phyloP scores from a whole-genome alignment of 1,284 basidiomycete species.

The Takashimella koratensis region DNA sequence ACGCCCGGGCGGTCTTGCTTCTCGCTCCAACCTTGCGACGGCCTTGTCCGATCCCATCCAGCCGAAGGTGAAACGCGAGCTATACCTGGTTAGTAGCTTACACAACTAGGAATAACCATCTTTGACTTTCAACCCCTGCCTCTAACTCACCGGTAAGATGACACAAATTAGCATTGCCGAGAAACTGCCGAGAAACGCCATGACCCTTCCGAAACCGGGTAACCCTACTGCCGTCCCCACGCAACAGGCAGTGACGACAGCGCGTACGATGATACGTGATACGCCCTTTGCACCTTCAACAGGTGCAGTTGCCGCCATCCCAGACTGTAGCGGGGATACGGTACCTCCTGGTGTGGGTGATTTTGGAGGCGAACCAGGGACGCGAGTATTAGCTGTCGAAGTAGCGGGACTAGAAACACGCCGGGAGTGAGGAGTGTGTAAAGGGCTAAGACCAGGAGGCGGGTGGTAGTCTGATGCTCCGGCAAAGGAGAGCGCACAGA shows the following conservation, averaged over 20 bases:
- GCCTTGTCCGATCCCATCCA: slow-evolving; percentile 25
- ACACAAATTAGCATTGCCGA: slow-evolving; percentile 79
- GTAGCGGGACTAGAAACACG: too few relatives aligned
- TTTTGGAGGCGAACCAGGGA: slow-evolving; percentile 4
- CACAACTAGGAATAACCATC: neutral
- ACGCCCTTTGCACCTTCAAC: slow-evolving; percentile 18
- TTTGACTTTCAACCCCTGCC: neutral
- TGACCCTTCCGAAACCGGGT: slow-evolving; percentile 61
- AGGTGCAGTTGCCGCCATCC: neutral
- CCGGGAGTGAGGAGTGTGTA: too few relatives aligned
- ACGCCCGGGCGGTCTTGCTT: slow-evolving; percentile 56
- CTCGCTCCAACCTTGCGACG: slow-evolving; percentile 42
- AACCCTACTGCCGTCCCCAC: slow-evolving; percentile 34
- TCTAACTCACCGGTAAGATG: slow-evolving; percentile 63
- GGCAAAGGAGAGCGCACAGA: slow-evolving; percentile 4
- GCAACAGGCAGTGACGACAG: slow-evolving; percentile 35
- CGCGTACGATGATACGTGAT: slow-evolving; percentile 32
- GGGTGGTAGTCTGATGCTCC: slow-evolving; percentile 11
- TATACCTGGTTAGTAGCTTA: slow-evolving; percentile 3
- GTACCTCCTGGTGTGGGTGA: neutral
- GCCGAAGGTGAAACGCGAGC: slow-evolving; percentile 42
- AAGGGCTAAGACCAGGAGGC: slow-evolving; percentile 1
- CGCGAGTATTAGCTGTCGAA: too few relatives aligned
- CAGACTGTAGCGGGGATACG: neutral
- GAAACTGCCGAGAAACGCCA: slow-evolving; percentile 87